Base-by-base conservation (phyloP, 768 basidiomycete species). In the Candolleomyces efflorescens region DNA sequence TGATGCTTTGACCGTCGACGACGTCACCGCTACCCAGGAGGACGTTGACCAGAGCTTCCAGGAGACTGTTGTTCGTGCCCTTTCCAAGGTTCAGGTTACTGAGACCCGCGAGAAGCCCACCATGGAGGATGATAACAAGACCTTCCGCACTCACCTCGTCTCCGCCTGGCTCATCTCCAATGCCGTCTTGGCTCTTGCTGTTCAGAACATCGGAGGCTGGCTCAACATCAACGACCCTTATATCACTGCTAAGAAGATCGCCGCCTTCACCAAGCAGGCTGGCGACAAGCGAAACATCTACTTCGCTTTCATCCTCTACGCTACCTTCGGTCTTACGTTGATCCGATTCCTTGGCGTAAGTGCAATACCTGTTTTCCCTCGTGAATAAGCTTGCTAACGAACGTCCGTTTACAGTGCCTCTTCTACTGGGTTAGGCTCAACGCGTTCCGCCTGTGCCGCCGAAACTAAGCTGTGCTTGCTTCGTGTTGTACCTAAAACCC, bases 21-120 rank as follows among this genome's bases (percentile, higher is more conserved):
- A 95, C 64, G 85, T 88, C 1, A 84, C 89, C 43, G 82, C 84
- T 60, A 82, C 83, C 18, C 90, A 92, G 67, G 92, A 90, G 61
- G 94, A 98, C 66, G 85, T 97, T 44, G 95, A 97, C 65, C 83
- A 83, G 12, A 82, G 85, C 39, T 98, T 97, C 80, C 92, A 94
- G 71, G 90, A 92, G 67, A 95, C 93, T 0, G 93, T 94, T 3
- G 86, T 85, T 1, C 89, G 93, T 45, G 93, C 92, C 0, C 81
- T 94, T 59, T 88, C 89, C 47, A 88, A 89, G 71, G 63, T 87
- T 56, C 76, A 83, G 17, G 75, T 76, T 39, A 83, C 84, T 60
- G 89, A 92, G 55, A 83, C 66, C 0, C 54, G 78, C 2, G 90
- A 92, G 71, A 89, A 88, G 68, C 90, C 91, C 10, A 92, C 84